These are phyloP conservation scores for Cladosporium cucumerinum DNA, from an alignment of 2,329 filamentous ascomycete genomes.

Conservation along the genomic window DNA sequence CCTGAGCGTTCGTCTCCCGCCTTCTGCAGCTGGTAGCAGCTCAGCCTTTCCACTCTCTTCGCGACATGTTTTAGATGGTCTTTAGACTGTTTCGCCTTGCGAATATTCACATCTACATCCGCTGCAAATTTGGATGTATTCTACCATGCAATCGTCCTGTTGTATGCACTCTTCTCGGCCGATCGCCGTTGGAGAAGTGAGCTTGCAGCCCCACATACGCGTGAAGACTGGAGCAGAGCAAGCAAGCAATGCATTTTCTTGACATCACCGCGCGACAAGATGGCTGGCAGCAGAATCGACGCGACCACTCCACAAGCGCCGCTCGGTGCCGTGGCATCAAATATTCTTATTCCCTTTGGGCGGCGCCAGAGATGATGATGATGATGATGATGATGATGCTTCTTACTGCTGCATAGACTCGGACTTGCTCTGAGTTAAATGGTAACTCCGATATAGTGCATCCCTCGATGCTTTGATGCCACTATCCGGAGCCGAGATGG, in stretches of 20 bases:
- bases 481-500: background rate
- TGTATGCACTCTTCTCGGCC: background rate
- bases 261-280: background rate
- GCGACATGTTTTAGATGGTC: background rate
- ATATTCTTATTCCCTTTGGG: background rate
- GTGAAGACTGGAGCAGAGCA: background rate
- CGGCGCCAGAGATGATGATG: background rate
- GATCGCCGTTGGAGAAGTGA: background rate
- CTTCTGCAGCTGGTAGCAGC: background rate
- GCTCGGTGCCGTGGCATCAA: background rate
- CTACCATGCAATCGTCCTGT: background rate
- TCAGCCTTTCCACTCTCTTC: background rate
- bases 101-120: background rate
- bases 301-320: background rate
- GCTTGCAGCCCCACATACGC: slow-evolving; percentile 1
- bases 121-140: background rate
- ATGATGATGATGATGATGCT: too few relatives aligned
- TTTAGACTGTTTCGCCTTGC: background rate
- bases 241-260: background rate
- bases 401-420: background rate
- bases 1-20: background rate
- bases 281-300: background rate
- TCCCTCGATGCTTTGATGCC: background rate
- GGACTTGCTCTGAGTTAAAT: background rate
- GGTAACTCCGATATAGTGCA: background rate